Base-by-base conservation (phyloP, 2,329 filamentous ascomycete species). In the Cercospora sesami region DNA sequence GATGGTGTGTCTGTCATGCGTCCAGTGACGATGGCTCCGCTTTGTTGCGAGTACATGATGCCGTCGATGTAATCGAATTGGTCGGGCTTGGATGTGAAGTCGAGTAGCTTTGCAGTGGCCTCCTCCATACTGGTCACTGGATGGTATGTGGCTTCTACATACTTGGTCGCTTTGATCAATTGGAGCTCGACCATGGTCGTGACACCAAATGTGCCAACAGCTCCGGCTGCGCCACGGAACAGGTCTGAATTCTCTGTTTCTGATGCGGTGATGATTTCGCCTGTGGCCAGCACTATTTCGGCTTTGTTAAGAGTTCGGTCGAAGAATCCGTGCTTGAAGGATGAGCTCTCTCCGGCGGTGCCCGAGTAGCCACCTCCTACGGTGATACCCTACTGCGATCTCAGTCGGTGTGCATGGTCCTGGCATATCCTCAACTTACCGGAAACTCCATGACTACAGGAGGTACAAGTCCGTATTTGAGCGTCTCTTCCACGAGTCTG, bases 401-500 rank as follows among this genome's bases (percentile, higher is more conserved):
- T 64, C 62, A 64, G 62, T 57, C 59, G 23, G 14, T 31, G 23
- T 48, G n/a, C 33, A 30, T 18, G 10, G 4, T 42, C 6, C 8
- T 16, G 33, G 5, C 6, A 5, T n/a, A 10, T 42, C 14, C n/a
- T 33, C 26, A 30, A 53, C 62, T 64, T 39, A 64, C 89, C 2
- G 88, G 89, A 66, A 91, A 90, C 75, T 91, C 89, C 86, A 90
- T 90, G 5, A 91, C 88, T 0, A 91, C 87, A 0, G 87, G 86
- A 0, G 89, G 88, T 2, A 91, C 80, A 1, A 91, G 80, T 1
- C 83, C 84, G 63, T 85, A 78, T 21, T 80, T 78, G n/a, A 89
- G 73, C 0, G 88, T 87, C 3, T 84, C 85, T 63, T 84, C 83
- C 12, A 90, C 85, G 7, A 91, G 83, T 0, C 78, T 77, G 71